Conservation (phyloP, 1,284 basidiomycete genomes). For the Pyrrhoderma lamaoense region DNA sequence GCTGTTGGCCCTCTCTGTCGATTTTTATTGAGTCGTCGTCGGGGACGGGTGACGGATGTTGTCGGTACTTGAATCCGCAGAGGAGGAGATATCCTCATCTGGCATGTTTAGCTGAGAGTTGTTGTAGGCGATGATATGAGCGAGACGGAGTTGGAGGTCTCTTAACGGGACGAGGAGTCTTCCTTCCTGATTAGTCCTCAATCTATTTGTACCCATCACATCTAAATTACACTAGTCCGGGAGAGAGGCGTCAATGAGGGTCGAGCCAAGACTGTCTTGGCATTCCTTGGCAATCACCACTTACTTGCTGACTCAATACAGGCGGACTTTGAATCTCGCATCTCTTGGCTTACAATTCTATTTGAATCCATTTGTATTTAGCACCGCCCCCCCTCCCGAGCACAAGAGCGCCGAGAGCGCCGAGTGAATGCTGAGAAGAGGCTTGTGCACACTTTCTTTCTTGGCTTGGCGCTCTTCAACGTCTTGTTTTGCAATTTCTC, state of each 20-base stretch:
- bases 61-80: not conserved
- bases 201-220: not conserved
- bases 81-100: not conserved
- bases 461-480: too few species aligned
- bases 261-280: too few species aligned
- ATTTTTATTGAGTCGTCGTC: not conserved
- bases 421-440: too few species aligned
- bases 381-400: too few species aligned
- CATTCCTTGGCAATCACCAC: too few species aligned
- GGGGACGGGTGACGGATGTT: not conserved
- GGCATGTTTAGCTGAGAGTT: conserved; percentile 1
- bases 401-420: too few species aligned
- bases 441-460: too few species aligned
- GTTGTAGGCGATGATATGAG: conserved; percentile 3
- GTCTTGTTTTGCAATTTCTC: too few species aligned
- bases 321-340: too few species aligned
- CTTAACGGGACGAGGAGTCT: conserved; percentile 11
- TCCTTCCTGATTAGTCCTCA: not conserved
- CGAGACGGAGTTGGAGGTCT: conserved; percentile 5
- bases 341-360: too few species aligned
- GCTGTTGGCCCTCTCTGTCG: not conserved
- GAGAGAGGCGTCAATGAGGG: not conserved
- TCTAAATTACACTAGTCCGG: not conserved
- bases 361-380: too few species aligned
- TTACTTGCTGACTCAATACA: too few species aligned